Conservation (phyloP, 2,329 filamentous ascomycete species). For the Zalaria obscura region DNA sequence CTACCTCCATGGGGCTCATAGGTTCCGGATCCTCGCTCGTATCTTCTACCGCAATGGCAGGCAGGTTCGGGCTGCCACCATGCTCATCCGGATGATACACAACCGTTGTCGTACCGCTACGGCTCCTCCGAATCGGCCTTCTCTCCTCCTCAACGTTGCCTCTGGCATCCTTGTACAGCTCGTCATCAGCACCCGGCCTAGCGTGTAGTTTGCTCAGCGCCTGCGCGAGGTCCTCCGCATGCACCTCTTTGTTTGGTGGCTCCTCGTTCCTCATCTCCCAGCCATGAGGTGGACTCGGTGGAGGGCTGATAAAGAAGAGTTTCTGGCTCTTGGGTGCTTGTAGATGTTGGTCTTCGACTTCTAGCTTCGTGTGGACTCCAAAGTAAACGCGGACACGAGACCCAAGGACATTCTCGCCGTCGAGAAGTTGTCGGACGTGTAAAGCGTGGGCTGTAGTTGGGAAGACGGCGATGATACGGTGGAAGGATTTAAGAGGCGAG, state of each 20-base stretch:
- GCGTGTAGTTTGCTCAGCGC: constrained; percentile 41
- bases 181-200: constrained; percentile 15
- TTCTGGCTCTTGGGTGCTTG: constrained; percentile 44
- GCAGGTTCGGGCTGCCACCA: constrained; percentile 43
- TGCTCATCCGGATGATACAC: constrained; percentile 51
- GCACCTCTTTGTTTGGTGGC: constrained; percentile 51
- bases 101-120: constrained; percentile 42
- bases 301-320: constrained; percentile 53
- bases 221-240: constrained; percentile 44
- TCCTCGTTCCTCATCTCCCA: constrained; percentile 51
- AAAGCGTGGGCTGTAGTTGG: constrained; percentile 55
- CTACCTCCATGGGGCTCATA: constrained; percentile 33
- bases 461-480: constrained; percentile 70
- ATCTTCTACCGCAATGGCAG: constrained; percentile 51
- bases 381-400: constrained; percentile 53
- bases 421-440: constrained; percentile 56
- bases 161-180: constrained; percentile 14
- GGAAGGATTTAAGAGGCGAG: constrained; percentile 69
- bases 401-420: constrained; percentile 60
- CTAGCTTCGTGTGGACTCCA: constrained; percentile 35
- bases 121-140: constrained; percentile 9
- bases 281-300: constrained; percentile 48
- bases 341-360: constrained; percentile 30
- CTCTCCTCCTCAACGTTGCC: background rate
- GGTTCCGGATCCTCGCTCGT: constrained; percentile 34